Base-by-base conservation (phyloP, 73 alveolate genomes). In the Paramecium octaurelia region DNA sequence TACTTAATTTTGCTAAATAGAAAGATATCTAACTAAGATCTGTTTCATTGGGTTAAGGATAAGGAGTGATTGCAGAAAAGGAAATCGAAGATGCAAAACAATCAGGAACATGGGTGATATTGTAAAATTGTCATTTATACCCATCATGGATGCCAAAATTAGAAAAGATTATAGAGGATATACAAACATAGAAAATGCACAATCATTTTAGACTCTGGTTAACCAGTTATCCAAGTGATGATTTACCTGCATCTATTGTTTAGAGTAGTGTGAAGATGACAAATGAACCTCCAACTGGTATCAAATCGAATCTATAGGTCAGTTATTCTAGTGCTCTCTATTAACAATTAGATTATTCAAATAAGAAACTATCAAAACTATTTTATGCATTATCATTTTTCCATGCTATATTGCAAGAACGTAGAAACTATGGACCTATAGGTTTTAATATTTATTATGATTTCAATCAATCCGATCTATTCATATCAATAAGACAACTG, bases 381-480 rank as follows among this genome's bases (percentile, higher is more conserved):
- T 95, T 98, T 87, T 97, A 95, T 96, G 99, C 99, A 16, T 96
- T 98, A 44, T 96, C 97, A 93, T 98, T 98, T 96, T 98, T 98
- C 98, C 99, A 98, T 93, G 99, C 99, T 1, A 85, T 98, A 20
- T 96, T 98, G 44, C 95, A 97, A 86, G 99, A 99, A 97, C 97
- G 99, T 92, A 97, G 99, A 93, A 99, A 98, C 94, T 99, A 95
- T 93, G 99, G 99, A 4, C 99, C 99, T 3, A 96, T 99, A 31
- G 99, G 99, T 29, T 99, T 99, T 99, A 99, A 99, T 95, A 98
- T 99, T 58, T 99, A 99, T 36, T 99, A 99, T 95, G 99, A 99
- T 95, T 98, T 98, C 92, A 96, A 97, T 97, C 97, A 98, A 18
- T 87, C 95, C 23, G 95, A 64, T 42, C 93, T 99, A 87, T 99